Conservation (phyloP, 495 filamentous ascomycete species). For the Trichocladium antarcticum region DNA sequence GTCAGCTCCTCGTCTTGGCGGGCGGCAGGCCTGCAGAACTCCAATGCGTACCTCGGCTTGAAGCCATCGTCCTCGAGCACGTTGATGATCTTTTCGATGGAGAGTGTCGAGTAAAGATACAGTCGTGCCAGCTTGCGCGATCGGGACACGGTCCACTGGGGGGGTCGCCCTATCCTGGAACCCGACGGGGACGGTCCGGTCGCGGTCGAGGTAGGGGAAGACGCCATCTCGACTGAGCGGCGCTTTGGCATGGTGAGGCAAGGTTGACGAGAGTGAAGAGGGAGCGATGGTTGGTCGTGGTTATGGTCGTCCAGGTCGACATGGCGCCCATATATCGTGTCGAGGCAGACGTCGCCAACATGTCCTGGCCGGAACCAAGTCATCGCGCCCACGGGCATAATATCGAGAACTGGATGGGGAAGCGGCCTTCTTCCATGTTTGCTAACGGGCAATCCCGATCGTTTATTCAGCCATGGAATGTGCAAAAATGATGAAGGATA, state of each 20-base stretch:
- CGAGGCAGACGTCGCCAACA: neutral
- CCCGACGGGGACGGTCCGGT: constrained; percentile 14
- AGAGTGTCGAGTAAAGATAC: constrained; percentile 36
- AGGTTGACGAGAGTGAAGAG: constrained; percentile 2
- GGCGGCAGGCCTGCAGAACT: neutral
- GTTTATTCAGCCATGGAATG: constrained; percentile 3
- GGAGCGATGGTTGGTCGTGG: neutral
- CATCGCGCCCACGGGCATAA: constrained; percentile 8
- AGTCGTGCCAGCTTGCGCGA: constrained; percentile 36
- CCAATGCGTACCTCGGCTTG: constrained; percentile 25
- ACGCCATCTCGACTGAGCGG: constrained; percentile 11
- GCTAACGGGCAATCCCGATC: constrained; percentile 4
- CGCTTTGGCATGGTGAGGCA: neutral
- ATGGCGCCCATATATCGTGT: constrained; percentile 1
- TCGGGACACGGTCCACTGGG: constrained; percentile 35
- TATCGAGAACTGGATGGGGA: neutral
- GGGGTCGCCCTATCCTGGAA: constrained; percentile 33
- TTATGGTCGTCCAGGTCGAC: constrained; percentile 4
- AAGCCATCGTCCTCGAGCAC: constrained; percentile 35
- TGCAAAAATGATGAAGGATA: neutral
- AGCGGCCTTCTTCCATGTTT: constrained; percentile 1
- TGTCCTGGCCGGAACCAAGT: constrained; percentile 2
- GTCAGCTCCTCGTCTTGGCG: constrained; percentile 2
- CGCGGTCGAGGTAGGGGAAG: constrained; percentile 7
- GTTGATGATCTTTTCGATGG: constrained; percentile 35